Conservation (phyloP, 2,329 filamentous ascomycete genomes). For the Pseudogymnoascus sp. region DNA sequence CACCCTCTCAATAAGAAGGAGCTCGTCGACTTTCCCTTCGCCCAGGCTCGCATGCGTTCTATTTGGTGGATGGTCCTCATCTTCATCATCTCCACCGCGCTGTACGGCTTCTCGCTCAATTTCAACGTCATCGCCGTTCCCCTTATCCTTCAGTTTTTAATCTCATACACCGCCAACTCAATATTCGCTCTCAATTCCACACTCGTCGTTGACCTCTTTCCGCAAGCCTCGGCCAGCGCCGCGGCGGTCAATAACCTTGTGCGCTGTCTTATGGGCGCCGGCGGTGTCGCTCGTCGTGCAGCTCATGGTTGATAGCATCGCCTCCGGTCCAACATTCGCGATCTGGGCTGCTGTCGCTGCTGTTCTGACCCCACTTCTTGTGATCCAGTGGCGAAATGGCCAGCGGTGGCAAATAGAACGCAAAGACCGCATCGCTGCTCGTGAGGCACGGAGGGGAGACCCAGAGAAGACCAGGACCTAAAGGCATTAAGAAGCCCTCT, state of each 20-base stretch:
- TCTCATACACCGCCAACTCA: constrained; percentile 31
- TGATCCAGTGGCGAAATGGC: neutral
- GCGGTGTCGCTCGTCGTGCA: constrained; percentile 25
- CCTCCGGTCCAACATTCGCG: constrained; percentile 24
- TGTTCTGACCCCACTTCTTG: neutral
- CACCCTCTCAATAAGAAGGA: constrained; percentile 23
- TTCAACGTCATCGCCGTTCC: constrained; percentile 26
- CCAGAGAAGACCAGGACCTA: neutral
- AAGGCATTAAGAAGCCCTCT: neutral
- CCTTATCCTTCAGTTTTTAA: constrained; percentile 29
- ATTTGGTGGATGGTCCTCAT: constrained; percentile 32
- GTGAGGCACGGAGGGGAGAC: neutral
- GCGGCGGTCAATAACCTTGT: constrained; percentile 33
- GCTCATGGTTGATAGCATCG: constrained; percentile 24
- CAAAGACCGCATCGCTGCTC: neutral
- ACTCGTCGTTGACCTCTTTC: constrained; percentile 31
- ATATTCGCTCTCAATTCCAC: constrained; percentile 30
- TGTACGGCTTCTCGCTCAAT: constrained; percentile 31
- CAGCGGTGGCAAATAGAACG: neutral
- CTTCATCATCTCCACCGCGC: constrained; percentile 31
- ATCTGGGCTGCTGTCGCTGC: constrained; percentile 16
- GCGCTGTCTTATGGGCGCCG: constrained; percentile 31
- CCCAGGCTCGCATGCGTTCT: constrained; percentile 30
- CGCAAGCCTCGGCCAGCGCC: constrained; percentile 28
- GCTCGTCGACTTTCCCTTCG: constrained; percentile 37